A percentile compares a stretch with the other conserved stretches of the same genome.
Conservation (phyloP, 306 rosid genomes). For the Citrullus colocynthis region DNA sequence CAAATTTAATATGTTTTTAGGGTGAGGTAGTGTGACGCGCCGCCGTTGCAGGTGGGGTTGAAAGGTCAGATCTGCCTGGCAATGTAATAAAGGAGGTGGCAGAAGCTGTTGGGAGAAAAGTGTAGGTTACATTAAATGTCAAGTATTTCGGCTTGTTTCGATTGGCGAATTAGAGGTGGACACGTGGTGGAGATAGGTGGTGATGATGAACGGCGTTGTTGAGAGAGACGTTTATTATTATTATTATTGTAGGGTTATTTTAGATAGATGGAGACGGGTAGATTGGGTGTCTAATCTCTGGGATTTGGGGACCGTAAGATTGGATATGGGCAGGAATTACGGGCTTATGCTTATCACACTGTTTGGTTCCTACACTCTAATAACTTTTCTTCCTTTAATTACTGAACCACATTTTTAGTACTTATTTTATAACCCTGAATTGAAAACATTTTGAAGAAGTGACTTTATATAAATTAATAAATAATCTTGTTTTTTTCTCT, state of each 20-base stretch:
- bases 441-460: no score
- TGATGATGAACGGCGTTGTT: not conserved
- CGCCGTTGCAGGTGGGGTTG: not conserved
- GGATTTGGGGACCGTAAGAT: slow-evolving; percentile 3
- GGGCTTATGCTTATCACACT: not conserved
- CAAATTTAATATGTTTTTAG: not conserved
- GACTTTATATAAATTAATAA: no score
- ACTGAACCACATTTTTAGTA: no score
- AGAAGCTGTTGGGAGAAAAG: slow-evolving; percentile 42
- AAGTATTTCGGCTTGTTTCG: not conserved
- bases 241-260: not conserved
- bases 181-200: not conserved
- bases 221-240: not conserved
- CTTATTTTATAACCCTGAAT: no score
- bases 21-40: not conserved
- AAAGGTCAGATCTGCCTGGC: not conserved
- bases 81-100: slow-evolving; percentile 33
- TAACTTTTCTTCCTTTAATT: not conserved
- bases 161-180: not conserved
- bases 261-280: not conserved
- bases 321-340: not conserved
- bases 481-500: no score
- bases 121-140: slow-evolving; percentile 41
- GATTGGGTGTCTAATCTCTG: slow-evolving; percentile 5
- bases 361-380: not conserved